Conservation (phyloP, 2,329 filamentous ascomycete genomes). For the Hypoxylon sp. region DNA sequence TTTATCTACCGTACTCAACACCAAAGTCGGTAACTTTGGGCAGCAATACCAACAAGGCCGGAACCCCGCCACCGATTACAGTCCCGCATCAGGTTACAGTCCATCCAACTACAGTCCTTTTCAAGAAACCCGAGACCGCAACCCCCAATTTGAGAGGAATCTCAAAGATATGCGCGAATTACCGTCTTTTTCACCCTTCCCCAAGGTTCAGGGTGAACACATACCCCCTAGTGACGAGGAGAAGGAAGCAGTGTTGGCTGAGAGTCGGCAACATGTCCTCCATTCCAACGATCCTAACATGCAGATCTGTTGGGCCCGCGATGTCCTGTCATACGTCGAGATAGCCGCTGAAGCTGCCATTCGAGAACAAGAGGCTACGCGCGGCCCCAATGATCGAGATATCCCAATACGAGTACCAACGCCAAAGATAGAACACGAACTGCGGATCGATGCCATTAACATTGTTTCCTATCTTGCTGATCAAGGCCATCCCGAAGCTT, state of each 20-base stretch:
- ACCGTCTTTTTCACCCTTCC: conserved; percentile 92
- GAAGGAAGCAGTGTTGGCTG: conserved; percentile 90
- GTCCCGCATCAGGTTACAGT: conserved; percentile 55
- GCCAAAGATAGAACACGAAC: conserved; percentile 88
- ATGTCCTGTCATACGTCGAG: conserved; percentile 90
- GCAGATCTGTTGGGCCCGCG: conserved; percentile 97
- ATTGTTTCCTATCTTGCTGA: conserved; percentile 91
- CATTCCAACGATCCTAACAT: conserved; percentile 96
- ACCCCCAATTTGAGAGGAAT: conserved; percentile 57
- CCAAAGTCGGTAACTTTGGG: conserved; percentile 48
- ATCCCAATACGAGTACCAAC: conserved; percentile 76
- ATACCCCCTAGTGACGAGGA: conserved; percentile 95
- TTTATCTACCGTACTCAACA: conserved; percentile 58
- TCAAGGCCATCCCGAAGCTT: conserved; percentile 91
- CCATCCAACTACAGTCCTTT: conserved; percentile 60
- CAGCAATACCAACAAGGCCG: conserved; percentile 53
- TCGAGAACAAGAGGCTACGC: conserved; percentile 67
- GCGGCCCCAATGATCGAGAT: conserved; percentile 55
- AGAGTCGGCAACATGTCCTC: conserved; percentile 84
- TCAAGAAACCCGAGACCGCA: conserved; percentile 57
- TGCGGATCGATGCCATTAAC: conserved; percentile 89
- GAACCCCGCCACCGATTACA: conserved; percentile 54
- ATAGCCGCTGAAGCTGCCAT: conserved; percentile 82
- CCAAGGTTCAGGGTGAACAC: conserved; percentile 86
- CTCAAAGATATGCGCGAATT: conserved; percentile 65